Conservation (phyloP, 2,329 filamentous ascomycete genomes). For the Talaromyces sp. region DNA sequence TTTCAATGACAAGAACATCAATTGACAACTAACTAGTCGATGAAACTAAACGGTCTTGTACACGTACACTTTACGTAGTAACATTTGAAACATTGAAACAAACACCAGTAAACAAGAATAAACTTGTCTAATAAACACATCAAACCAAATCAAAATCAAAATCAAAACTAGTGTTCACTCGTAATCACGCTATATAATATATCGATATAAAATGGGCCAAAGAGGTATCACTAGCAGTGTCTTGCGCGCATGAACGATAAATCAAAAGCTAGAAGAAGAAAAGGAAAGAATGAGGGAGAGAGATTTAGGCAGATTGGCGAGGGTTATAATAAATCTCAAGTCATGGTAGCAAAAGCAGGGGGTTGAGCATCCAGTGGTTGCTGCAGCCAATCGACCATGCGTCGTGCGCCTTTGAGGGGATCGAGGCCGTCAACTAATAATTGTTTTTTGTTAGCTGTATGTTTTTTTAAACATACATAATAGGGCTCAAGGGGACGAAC, state of each 20-base stretch:
- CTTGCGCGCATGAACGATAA: not conserved
- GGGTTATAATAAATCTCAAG: not conserved
- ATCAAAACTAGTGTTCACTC: not conserved
- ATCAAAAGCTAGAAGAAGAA: not conserved
- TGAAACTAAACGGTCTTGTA: no score
- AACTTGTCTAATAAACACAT: no score
- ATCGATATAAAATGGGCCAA: not conserved
- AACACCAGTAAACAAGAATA: no score
- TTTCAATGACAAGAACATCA: no score
- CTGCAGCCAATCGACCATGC: conserved; percentile 27
- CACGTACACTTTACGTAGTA: no score
- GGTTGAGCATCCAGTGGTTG: conserved; percentile 22
- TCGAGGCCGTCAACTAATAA: conserved; percentile 23
- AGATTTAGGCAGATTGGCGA: not conserved
- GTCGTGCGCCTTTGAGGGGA: conserved; percentile 20
- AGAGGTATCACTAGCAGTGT: not conserved
- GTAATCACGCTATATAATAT: not conserved
- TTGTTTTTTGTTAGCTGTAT: not conserved
- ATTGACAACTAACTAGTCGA: no score
- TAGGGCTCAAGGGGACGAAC: conserved; percentile 11
- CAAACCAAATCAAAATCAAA: not conserved
- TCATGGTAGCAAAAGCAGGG: conserved; percentile 21
- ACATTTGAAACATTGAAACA: no score
- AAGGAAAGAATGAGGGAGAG: not conserved
- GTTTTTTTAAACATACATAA: not conserved